phyloP scores from a whole-genome alignment of 768 basidiomycete genomes.

The Mycena leptocephala region DNA sequence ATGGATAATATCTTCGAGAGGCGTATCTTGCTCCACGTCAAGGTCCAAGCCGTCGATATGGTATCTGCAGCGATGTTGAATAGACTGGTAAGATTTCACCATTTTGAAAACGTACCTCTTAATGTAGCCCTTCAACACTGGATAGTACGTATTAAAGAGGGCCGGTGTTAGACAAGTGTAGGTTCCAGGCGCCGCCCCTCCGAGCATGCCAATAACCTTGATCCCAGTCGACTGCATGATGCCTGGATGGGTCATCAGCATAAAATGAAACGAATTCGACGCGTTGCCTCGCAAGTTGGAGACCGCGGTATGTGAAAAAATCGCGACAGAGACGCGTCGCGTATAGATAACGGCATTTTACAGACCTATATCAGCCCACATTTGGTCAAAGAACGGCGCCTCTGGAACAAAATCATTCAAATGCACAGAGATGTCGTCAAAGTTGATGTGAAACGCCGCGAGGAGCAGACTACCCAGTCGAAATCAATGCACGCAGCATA shows the following conservation, averaged over 20 bases:
- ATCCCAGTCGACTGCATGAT: constrained; percentile 38
- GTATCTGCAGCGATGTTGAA: constrained; percentile 23
- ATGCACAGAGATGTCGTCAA: constrained; percentile 37
- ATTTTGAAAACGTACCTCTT: neutral
- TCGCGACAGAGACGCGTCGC: neutral
- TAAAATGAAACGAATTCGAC: neutral
- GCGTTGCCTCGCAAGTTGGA: no score
- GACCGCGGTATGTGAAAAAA: no score
- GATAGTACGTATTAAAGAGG: constrained; percentile 43
- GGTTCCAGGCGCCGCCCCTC: constrained; percentile 43
- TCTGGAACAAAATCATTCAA: constrained; percentile 42
- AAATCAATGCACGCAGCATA: neutral
- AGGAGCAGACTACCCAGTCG: constrained; percentile 33
- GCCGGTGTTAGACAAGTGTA: constrained; percentile 38
- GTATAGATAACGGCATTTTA: neutral
- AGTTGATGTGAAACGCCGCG: constrained; percentile 47
- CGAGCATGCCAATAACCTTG: constrained; percentile 46
- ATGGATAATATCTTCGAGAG: constrained; percentile 27
- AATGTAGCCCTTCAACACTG: constrained; percentile 27
- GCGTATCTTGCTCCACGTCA: constrained; percentile 41
- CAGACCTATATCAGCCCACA: constrained; percentile 41
- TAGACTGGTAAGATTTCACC: no score
- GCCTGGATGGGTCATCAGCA: neutral
- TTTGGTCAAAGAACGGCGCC: constrained; percentile 35
- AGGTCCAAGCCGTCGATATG: constrained; percentile 45